A percentile compares a stretch with the other conserved stretches of the same genome.
Evolutionary conservation across 2,329 filamentous ascomycete genomes (phyloP).

Genomic region (Dothiorella sarmentorum): DNA sequence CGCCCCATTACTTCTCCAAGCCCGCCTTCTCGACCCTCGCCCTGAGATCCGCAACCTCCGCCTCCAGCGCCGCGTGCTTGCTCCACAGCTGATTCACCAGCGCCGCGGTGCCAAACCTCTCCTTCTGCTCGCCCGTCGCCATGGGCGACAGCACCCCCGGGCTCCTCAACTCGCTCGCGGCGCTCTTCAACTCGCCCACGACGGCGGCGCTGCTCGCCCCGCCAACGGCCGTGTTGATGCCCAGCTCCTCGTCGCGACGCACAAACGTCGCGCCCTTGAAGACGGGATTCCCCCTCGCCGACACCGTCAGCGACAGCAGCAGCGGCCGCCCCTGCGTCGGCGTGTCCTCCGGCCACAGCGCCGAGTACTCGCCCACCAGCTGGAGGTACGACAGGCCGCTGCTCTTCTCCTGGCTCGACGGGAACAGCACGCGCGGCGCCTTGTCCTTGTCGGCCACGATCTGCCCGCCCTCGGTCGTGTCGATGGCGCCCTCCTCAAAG

Average conservation of each 20-base stretch:
- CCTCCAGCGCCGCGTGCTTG: conserved; percentile 1
- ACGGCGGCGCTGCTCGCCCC: not conserved
- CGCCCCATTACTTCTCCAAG: not conserved
- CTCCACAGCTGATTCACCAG: conserved; percentile 8
- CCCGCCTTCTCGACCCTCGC: not conserved
- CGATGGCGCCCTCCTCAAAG: conserved; percentile 12
- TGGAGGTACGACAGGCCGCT: conserved; percentile 9
- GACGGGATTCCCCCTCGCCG: not conserved
- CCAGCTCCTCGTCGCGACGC: conserved; percentile 4
- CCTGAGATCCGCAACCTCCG: not conserved
- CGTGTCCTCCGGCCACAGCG: conserved; percentile 8
- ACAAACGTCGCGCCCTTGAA: conserved; percentile 5
- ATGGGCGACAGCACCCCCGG: not conserved
- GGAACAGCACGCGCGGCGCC: not conserved
- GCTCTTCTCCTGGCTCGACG: not conserved
- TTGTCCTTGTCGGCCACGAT: not conserved
- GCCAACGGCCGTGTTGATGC: not conserved
- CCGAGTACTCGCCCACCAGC: conserved; percentile 5
- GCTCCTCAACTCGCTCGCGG: not conserved
- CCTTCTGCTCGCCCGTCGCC: not conserved
- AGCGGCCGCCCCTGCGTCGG: not conserved
- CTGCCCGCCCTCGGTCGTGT: not conserved
- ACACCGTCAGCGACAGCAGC: conserved; percentile 4
- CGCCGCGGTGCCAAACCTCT: not conserved
- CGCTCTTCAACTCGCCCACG: not conserved